phyloP scores from a whole-genome alignment of 805 yeast species.

The Monosporozyma solicola region DNA sequence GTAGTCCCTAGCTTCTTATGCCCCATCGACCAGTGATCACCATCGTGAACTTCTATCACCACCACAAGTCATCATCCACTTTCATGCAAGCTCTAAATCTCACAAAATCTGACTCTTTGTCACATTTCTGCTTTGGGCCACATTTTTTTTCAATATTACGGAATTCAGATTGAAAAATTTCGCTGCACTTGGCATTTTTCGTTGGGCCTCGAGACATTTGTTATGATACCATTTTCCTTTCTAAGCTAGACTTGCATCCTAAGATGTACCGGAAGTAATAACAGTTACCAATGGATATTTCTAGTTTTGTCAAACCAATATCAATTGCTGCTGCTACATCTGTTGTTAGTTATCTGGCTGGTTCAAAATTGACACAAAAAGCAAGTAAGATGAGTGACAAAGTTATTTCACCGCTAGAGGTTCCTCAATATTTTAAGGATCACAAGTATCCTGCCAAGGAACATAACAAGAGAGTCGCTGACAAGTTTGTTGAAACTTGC shows the following conservation, averaged over 20 bases:
- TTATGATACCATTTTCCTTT: not conserved
- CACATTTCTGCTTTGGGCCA: not conserved
- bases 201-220: not conserved
- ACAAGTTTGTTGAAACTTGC: slow-evolving; percentile 28
- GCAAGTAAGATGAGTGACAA: slow-evolving; percentile 1
- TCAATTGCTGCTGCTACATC: slow-evolving; percentile 1
- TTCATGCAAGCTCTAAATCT: not conserved
- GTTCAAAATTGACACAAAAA: not conserved
- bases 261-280: not conserved
- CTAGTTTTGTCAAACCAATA: not conserved
- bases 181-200: not conserved
- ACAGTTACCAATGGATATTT: not conserved
- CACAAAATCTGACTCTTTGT: not conserved
- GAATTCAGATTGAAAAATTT: not conserved
- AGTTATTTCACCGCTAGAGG: slow-evolving; percentile 12
- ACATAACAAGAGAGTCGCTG: slow-evolving; percentile 43
- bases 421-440: slow-evolving; percentile 16
- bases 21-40: not conserved
- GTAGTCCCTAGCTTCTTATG: not conserved
- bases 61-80: not conserved
- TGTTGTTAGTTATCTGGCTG: slow-evolving; percentile 1
- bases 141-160: not conserved
- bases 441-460: slow-evolving; percentile 73
- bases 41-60: not conserved
- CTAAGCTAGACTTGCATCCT: not conserved